Conservation (phyloP, 2,329 filamentous ascomycete genomes). For the Fusarium sp. region DNA sequence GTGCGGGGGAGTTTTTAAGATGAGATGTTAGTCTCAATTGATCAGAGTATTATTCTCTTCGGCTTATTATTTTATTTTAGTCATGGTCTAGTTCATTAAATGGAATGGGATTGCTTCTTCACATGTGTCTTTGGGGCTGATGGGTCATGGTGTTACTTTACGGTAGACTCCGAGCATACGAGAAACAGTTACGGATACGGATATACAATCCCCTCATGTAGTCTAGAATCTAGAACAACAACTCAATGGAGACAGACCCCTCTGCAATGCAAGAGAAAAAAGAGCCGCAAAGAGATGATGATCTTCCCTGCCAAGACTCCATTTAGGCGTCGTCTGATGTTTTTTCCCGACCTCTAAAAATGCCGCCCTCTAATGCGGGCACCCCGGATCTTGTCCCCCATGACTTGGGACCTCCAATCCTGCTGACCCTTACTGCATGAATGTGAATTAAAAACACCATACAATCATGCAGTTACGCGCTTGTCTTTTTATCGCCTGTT, state of each 20-base stretch:
- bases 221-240: conserved; percentile 2
- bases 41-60: conserved; percentile 2
- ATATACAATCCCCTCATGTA: background rate
- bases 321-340: conserved; percentile 42
- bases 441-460: conserved; percentile 15
- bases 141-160: conserved; percentile 22
- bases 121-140: background rate
- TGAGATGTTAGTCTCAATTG: conserved; percentile 1
- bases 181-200: conserved; percentile 9
- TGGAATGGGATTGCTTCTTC: conserved; percentile 7
- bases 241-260: background rate
- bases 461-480: conserved; percentile 8
- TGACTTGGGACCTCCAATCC: background rate
- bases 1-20: conserved; percentile 32
- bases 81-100: conserved; percentile 1
- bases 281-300: conserved; percentile 36
- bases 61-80: background rate
- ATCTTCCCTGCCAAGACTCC: conserved; percentile 28
- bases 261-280: background rate
- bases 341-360: conserved; percentile 27
- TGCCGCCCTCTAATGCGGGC: conserved; percentile 6
- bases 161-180: conserved; percentile 25
- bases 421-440: conserved; percentile 22
- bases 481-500: background rate
- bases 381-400: conserved; percentile 25